Percentiles rank a stretch among this genome's conserved stretches.
Evolutionary conservation across 108 stramenopile species (phyloP).

Genomic region (Cyclotella distinguenda): DNA sequence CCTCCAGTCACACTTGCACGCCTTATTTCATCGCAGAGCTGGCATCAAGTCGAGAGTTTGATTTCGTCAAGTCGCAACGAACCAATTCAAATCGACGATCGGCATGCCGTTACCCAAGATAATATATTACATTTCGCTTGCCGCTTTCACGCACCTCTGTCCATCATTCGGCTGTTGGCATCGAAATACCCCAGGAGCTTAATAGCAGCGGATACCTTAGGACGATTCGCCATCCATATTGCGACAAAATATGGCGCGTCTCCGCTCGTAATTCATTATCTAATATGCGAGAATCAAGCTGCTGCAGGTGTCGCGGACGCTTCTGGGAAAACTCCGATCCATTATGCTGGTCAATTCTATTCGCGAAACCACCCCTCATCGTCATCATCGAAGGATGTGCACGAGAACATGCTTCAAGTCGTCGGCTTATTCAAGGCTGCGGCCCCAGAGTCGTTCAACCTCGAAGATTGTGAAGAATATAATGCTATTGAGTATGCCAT

Average conservation of each 20-base stretch:
- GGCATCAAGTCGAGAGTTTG: slow-evolving; percentile 21
- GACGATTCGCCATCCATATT: slow-evolving; percentile 37
- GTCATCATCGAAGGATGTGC: not conserved
- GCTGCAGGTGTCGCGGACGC: slow-evolving; percentile 42
- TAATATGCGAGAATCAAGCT: slow-evolving; percentile 23
- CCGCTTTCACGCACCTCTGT: slow-evolving; percentile 25
- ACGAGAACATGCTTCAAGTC: slow-evolving; percentile 36
- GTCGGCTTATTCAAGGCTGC: slow-evolving; percentile 23
- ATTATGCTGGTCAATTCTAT: slow-evolving; percentile 47
- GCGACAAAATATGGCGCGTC: slow-evolving; percentile 42
- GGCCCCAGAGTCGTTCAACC: slow-evolving; percentile 36
- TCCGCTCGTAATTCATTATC: slow-evolving; percentile 33
- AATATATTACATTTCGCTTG: slow-evolving; percentile 37
- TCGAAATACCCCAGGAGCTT: slow-evolving; percentile 24
- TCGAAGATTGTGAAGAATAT: slow-evolving; percentile 41
- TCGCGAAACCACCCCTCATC: slow-evolving; percentile 7
- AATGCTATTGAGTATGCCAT: slow-evolving; percentile 47
- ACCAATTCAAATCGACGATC: slow-evolving; percentile 29
- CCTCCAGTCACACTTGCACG: slow-evolving; percentile 11
- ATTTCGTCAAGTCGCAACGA: slow-evolving; percentile 13
- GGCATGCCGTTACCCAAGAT: slow-evolving; percentile 11
- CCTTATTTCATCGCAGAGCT: slow-evolving; percentile 22
- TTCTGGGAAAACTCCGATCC: slow-evolving; percentile 47
- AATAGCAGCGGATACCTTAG: slow-evolving; percentile 28
- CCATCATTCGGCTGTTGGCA: slow-evolving; percentile 18